Evolutionary conservation across 1,284 basidiomycete species (phyloP).

Genomic region (Cystobasidium pallidum): DNA sequence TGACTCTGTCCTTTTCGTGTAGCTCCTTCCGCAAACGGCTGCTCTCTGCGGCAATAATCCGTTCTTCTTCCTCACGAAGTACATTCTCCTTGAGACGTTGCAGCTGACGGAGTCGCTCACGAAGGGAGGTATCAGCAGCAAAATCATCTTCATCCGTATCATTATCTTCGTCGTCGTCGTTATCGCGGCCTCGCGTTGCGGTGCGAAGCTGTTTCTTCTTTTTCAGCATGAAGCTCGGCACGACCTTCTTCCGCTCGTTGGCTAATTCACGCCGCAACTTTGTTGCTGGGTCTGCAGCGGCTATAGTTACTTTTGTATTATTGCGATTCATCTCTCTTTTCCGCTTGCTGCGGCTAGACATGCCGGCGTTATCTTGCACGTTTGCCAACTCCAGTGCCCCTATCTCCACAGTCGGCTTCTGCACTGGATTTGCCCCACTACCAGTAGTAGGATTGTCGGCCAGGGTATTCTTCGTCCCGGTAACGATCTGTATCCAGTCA

Average conservation of each 20-base stretch:
- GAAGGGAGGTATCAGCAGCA: not conserved
- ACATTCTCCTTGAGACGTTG: conserved; percentile 30
- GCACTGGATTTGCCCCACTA: not conserved
- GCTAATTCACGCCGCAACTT: conserved; percentile 30
- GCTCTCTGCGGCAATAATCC: conserved; percentile 10
- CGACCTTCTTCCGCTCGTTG: conserved; percentile 25
- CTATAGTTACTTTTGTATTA: conserved; percentile 20
- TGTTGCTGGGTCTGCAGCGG: conserved; percentile 37
- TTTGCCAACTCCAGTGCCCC: not conserved
- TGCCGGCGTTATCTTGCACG: not conserved
- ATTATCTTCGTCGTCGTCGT: not conserved
- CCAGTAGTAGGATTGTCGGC: conserved; percentile 19
- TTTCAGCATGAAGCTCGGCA: conserved; percentile 4
- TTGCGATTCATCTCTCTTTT: conserved; percentile 16
- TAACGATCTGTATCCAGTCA: conserved; percentile 36
- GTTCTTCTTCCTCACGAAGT: conserved; percentile 7
- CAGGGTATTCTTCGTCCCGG: conserved; percentile 26
- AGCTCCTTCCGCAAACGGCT: conserved; percentile 31
- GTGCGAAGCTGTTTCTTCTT: not conserved
- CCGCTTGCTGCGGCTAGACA: conserved; percentile 24
- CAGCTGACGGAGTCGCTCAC: conserved; percentile 12
- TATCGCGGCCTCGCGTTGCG: conserved; percentile 8
- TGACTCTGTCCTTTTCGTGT: conserved; percentile 47
- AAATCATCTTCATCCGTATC: conserved; percentile 10
- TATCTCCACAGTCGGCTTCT: not conserved